Percentiles rank a stretch among this genome's conserved stretches.
Conservation (phyloP, 73 alveolate species). For the Stentor roeselii region DNA sequence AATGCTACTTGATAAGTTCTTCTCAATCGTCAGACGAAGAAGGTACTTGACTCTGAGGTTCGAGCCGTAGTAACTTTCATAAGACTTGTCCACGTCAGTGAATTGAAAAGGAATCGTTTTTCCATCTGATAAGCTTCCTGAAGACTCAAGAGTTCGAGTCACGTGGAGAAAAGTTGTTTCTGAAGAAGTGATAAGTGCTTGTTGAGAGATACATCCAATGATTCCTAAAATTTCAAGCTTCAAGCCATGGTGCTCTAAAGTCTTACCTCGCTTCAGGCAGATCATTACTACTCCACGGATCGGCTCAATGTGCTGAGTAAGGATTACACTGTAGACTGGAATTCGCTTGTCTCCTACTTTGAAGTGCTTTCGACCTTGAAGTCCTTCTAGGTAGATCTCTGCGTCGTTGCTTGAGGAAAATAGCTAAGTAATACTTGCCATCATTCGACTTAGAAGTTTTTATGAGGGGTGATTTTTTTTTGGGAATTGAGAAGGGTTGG, state of each 20-base stretch:
- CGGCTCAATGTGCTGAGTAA: constrained; percentile 52
- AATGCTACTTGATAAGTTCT: constrained; percentile 32
- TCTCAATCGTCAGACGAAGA: background rate
- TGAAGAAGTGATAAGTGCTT: background rate
- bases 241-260: constrained; percentile 85
- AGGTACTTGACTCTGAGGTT: background rate
- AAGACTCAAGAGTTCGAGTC: background rate
- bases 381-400: constrained; percentile 15
- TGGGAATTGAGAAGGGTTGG: too few relatives aligned
- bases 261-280: constrained; percentile 47
- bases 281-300: constrained; percentile 70
- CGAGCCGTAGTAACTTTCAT: constrained; percentile 30
- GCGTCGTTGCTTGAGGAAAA: background rate
- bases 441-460: too few relatives aligned
- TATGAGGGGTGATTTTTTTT: too few relatives aligned
- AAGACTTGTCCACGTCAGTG: constrained; percentile 71
- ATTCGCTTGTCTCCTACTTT: background rate
- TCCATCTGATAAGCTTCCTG: background rate
- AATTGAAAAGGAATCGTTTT: constrained; percentile 53
- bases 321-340: background rate
- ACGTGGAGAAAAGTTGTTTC: background rate
- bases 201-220: background rate
- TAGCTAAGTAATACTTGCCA: background rate
- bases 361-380: background rate
- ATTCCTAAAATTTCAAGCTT: constrained; percentile 82